Conservation (phyloP, 306 rosid species). For the Sechiopsis laciniata region DNA sequence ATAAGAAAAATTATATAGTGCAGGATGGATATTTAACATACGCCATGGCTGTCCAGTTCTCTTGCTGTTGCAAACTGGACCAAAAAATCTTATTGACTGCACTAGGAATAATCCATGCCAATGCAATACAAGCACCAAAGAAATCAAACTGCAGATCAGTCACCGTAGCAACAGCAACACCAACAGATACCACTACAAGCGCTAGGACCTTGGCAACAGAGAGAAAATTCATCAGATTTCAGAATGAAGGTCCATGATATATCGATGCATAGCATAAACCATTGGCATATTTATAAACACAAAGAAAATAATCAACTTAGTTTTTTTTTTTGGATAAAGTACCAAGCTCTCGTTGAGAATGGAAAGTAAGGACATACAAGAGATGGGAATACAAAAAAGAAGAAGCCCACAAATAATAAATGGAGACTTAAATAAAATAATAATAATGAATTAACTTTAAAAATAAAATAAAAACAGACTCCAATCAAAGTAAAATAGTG, state of each 20-base stretch:
- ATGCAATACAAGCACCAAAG: conserved; percentile 72
- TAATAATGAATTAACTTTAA: too few relatives aligned
- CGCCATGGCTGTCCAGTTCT: conserved; percentile 87
- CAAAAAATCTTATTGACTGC: conserved; percentile 79
- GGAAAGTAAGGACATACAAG: too few relatives aligned
- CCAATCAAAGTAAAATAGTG: too few relatives aligned
- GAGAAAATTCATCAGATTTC: background rate
- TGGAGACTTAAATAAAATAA: too few relatives aligned
- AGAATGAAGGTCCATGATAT: background rate
- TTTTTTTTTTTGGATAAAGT: too few relatives aligned
- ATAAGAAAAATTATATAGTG: background rate
- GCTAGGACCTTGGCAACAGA: conserved; percentile 49
- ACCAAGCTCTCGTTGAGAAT: too few relatives aligned
- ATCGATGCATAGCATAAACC: background rate
- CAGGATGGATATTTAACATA: conserved; percentile 25
- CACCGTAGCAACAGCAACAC: conserved; percentile 76
- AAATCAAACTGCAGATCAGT: conserved; percentile 71
- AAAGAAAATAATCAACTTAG: background rate
- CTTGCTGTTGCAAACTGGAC: conserved; percentile 81
- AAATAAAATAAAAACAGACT: too few relatives aligned
- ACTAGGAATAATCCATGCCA: conserved; percentile 82
- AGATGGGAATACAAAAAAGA: too few relatives aligned
- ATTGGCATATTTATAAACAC: too few relatives aligned
- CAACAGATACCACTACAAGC: conserved; percentile 60
- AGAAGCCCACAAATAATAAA: too few relatives aligned